Percentiles rank a stretch among this genome's conserved stretches.
Evolutionary conservation across 768 basidiomycete species (phyloP).

Genomic region (Amanita subjunquillea): DNA sequence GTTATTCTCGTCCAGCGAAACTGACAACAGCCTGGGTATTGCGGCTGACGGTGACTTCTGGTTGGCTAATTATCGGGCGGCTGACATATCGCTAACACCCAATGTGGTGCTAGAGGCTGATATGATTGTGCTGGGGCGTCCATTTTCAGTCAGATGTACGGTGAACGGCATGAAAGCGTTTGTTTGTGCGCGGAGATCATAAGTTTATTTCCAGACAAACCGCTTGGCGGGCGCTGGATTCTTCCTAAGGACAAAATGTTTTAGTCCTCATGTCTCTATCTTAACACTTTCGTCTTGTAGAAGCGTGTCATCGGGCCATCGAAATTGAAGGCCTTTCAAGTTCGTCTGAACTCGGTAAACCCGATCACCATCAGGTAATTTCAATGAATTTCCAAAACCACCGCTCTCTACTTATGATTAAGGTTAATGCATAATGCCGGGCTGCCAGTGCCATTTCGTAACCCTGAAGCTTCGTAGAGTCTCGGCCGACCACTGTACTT

Average conservation of each 20-base stretch:
- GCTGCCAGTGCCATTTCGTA: background rate
- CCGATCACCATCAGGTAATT: background rate
- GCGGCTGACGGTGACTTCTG: conserved; percentile 2
- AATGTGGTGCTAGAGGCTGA: background rate
- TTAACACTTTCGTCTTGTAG: background rate
- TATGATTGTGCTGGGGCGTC: too few species aligned
- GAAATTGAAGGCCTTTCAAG: background rate
- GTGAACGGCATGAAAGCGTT: background rate
- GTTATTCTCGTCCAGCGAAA: background rate
- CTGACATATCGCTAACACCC: background rate
- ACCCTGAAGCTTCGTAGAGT: conserved; percentile 1
- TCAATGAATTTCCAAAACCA: background rate
- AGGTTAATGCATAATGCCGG: background rate
- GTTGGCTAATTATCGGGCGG: background rate
- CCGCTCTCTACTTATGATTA: background rate
- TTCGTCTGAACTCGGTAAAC: background rate
- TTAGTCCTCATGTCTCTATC: too few species aligned
- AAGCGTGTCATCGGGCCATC: background rate
- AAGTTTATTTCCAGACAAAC: too few species aligned
- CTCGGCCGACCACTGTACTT: background rate
- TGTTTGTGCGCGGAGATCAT: too few species aligned
- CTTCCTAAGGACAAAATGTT: too few species aligned
- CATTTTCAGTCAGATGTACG: background rate
- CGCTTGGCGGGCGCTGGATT: too few species aligned
- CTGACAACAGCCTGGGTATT: background rate